phyloP scores from a whole-genome alignment of 352 stramenopile genomes.

The Elongisporangium undulatum region DNA sequence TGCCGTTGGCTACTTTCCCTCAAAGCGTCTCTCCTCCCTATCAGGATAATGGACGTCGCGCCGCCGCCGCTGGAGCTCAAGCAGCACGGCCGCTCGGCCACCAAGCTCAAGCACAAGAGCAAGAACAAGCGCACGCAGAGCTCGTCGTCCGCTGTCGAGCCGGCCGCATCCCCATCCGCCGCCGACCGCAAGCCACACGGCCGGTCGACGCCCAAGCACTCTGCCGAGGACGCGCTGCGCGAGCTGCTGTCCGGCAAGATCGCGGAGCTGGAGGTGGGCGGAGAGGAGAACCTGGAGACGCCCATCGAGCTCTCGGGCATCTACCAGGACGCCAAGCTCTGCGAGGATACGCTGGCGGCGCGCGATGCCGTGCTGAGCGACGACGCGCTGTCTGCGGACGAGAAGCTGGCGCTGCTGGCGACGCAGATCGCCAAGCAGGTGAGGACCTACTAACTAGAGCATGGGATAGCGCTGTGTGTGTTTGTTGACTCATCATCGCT shows the following conservation, averaged over 20 bases:
- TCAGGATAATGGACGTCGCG: slow-evolving; percentile 32
- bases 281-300: slow-evolving; percentile 68
- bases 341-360: slow-evolving; percentile 21
- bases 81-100: slow-evolving; percentile 44
- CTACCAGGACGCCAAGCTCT: slow-evolving; percentile 56
- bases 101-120: slow-evolving; percentile 82
- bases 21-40: neutral
- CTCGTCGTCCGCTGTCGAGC: slow-evolving; percentile 9
- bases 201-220: slow-evolving; percentile 21
- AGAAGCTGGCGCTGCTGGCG: slow-evolving; percentile 39
- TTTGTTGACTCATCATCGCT: neutral
- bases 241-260: slow-evolving; percentile 83
- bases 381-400: slow-evolving; percentile 26
- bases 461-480: neutral
- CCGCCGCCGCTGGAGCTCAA: slow-evolving; percentile 51
- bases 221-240: slow-evolving; percentile 55
- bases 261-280: slow-evolving; percentile 79
- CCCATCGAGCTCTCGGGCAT: slow-evolving; percentile 74
- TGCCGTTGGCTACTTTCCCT: neutral
- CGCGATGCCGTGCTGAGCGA: slow-evolving; percentile 35
- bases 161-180: slow-evolving; percentile 1
- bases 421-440: slow-evolving; percentile 42
- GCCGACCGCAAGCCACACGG: slow-evolving; percentile 7
- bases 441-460: neutral
- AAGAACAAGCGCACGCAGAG: slow-evolving; percentile 55